phyloP scores from a whole-genome alignment of 1,139 yeast species.

The Fermentozyma sake region DNA sequence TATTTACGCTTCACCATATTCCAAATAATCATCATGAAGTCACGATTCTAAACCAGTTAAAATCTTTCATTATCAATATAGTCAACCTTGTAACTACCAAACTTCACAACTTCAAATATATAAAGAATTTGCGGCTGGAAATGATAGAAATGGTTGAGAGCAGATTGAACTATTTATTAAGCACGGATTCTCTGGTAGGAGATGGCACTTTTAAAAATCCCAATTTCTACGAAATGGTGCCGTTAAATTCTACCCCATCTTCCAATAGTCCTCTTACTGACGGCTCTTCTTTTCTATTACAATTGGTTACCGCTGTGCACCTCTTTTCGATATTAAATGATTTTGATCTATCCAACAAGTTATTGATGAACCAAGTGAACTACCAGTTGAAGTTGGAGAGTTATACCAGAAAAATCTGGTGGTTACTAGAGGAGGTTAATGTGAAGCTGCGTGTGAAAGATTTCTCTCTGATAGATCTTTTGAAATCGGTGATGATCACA shows the following conservation, averaged over 20 bases:
- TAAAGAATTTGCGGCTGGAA: no score
- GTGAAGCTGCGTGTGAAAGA: no score
- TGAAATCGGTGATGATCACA: conserved; percentile 29
- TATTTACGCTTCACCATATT: conserved; percentile 24
- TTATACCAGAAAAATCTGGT: conserved; percentile 32
- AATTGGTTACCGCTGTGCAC: conserved; percentile 18
- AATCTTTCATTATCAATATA: conserved; percentile 28
- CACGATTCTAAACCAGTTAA: conserved; percentile 19
- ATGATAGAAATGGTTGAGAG: conserved; percentile 7
- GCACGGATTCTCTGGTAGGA: conserved; percentile 5
- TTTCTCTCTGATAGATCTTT: conserved; percentile 8
- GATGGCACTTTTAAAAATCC: no score
- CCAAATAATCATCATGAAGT: conserved; percentile 12
- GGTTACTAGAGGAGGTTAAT: conserved; percentile 14
- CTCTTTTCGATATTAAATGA: conserved; percentile 35
- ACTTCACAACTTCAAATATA: conserved; percentile 25
- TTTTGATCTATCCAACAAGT: conserved; percentile 29
- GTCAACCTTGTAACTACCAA: conserved; percentile 28
- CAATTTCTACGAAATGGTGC: no score
- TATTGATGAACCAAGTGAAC: conserved; percentile 19
- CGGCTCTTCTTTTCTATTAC: no score
- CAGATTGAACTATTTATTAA: conserved; percentile 5
- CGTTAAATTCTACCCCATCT: no score
- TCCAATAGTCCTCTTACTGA: no score
- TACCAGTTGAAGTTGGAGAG: conserved; percentile 30